Evolutionary conservation across 2,329 filamentous ascomycete genomes (phyloP), one percentile per base, ranked within the genome.

Genomic region (Orbilia ellipsospora): DNA sequence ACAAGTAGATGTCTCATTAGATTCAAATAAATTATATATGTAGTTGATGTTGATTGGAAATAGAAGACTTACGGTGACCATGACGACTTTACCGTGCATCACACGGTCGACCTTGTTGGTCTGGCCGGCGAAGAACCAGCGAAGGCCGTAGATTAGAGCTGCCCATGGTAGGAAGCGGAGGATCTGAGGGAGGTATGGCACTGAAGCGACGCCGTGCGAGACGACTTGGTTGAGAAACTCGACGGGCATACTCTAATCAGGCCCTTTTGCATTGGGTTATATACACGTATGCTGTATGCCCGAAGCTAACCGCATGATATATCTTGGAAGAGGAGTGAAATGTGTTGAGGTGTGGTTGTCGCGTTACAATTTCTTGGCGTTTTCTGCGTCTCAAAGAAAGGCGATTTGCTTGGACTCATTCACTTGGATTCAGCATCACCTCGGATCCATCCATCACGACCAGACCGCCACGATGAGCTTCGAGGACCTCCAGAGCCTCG

Each of bases 11-110:
- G 31, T 18, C 28, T 45, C n/a, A 12, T 44, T 44, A n/a, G 10
- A 12, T 12, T 12, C 40, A 44, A 44, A 12, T 12, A 5, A 12
- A 12, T 5, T 12, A 44, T 44, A 44, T 44, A 44, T 44, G 6
- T 12, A 5, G 5, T 5, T 44, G n/a, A 12, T 44, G 6, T 5
- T 44, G 10, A n/a, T 12, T 44, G 40, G n/a, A 16, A 40, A n/a
- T 6, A 54, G 52, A 57, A 36, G 26, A 74, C 84, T 61, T 85
- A 90, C 94, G 16, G 95, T 99, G 62, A 99, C 88, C 86, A 99
- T 90, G 52, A 97, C 87, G 57, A 99, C 93, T 81, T 96, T 96
- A 56, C 93, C 93, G 82, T 97, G 93, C 89, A 99, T 93, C 66
- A 91, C 87, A 73, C 92, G 88, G 81, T 97, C 93, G 26, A 92